phyloP scores from a whole-genome alignment of 2,329 filamentous ascomycete genomes.

The Aspergillus flavus region DNA sequence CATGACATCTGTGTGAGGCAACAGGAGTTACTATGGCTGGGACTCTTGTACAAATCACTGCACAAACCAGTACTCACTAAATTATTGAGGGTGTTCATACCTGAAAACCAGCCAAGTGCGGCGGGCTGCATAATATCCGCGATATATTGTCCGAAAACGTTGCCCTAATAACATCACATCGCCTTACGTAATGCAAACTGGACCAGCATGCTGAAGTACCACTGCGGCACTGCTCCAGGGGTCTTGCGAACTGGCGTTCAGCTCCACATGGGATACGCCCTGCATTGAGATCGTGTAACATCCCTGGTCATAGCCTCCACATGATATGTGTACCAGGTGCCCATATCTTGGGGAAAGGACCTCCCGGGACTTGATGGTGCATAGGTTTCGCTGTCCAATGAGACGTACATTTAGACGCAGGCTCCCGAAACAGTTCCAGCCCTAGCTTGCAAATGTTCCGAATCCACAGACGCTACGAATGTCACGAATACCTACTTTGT shows the following conservation, averaged over 20 bases:
- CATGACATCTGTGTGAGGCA: no score
- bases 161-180: neutral
- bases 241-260: neutral
- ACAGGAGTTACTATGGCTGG: no score
- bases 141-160: neutral
- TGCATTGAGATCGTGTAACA: neutral
- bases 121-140: no score
- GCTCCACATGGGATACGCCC: neutral
- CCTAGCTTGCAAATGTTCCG: neutral
- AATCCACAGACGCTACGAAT: neutral
- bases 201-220: no score
- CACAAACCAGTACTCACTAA: no score
- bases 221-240: neutral
- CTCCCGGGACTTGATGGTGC: neutral
- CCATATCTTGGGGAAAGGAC: no score
- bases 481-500: neutral
- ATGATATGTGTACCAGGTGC: neutral
- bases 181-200: neutral
- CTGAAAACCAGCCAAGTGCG: no score
- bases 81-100: no score
- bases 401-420: neutral
- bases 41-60: no score
- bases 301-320: neutral
- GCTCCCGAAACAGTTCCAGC: neutral
- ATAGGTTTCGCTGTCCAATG: no score